These are phyloP conservation scores for Taxawa tesnikishii DNA, from an alignment of 2,329 filamentous ascomycete species.

Conservation along the genomic window DNA sequence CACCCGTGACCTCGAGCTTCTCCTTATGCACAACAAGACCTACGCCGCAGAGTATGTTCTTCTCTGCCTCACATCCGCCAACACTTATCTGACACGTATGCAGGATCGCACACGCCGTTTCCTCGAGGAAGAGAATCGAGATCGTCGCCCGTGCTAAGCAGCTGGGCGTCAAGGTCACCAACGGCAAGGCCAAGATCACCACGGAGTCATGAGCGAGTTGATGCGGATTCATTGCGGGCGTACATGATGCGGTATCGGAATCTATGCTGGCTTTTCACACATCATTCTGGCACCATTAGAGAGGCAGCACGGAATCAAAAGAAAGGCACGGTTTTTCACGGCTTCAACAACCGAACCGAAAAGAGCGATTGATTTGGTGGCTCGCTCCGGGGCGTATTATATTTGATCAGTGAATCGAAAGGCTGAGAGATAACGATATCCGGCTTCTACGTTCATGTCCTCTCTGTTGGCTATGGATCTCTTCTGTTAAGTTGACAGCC, in stretches of 20 bases:
- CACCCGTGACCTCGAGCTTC: slow-evolving; percentile 85
- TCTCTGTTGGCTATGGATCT: too few relatives aligned
- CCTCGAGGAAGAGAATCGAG: slow-evolving; percentile 95
- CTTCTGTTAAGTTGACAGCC: too few relatives aligned
- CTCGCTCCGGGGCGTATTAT: too few relatives aligned
- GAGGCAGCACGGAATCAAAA: too few relatives aligned
- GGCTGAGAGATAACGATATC: too few relatives aligned
- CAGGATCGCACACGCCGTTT: slow-evolving; percentile 96
- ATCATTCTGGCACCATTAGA: too few relatives aligned
- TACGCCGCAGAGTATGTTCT: slow-evolving; percentile 89
- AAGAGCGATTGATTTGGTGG: too few relatives aligned
- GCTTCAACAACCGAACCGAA: too few relatives aligned
- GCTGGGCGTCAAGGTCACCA: slow-evolving; percentile 98
- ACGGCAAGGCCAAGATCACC: slow-evolving; percentile 97
- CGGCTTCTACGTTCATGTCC: too few relatives aligned
- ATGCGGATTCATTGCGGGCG: slow-evolving; percentile 6
- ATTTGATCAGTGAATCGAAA: too few relatives aligned
- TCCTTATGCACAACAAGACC: slow-evolving; percentile 99
- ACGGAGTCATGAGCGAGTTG: slow-evolving; percentile 59
- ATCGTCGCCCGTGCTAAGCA: slow-evolving; percentile 97
- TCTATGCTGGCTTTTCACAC: too few relatives aligned
- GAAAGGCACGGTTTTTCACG: too few relatives aligned
- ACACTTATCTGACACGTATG: slow-evolving; percentile 26
- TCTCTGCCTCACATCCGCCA: neutral
- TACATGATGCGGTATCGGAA: neutral